phyloP scores from a whole-genome alignment of 495 filamentous ascomycete species.

The Sabuloglossum arenarium region DNA sequence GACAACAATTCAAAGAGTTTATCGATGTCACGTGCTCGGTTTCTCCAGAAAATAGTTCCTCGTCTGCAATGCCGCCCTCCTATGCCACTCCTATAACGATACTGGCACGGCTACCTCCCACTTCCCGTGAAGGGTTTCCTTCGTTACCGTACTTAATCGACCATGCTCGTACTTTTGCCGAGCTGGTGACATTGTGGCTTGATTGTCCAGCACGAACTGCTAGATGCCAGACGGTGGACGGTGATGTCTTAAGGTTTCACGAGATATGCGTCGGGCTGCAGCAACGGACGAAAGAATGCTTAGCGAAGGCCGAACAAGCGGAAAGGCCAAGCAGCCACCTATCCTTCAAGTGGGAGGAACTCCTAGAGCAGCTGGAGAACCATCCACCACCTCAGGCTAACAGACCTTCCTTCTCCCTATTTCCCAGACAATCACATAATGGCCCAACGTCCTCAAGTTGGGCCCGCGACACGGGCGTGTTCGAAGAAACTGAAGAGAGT shows the following conservation, averaged over 20 bases:
- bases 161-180: conserved; percentile 68
- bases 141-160: conserved; percentile 90
- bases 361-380: conserved; percentile 1
- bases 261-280: conserved; percentile 48
- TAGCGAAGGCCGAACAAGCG: conserved; percentile 38
- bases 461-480: not conserved
- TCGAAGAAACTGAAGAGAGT: not conserved
- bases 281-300: conserved; percentile 49
- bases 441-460: not conserved
- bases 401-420: not conserved
- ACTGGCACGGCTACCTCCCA: conserved; percentile 56
- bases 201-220: conserved; percentile 29
- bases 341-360: conserved; percentile 2
- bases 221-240: conserved; percentile 20
- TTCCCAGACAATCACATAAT: not conserved
- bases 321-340: not conserved
- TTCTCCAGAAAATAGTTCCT: conserved; percentile 35
- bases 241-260: conserved; percentile 53
- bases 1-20: conserved; percentile 64
- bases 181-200: conserved; percentile 77
- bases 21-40: conserved; percentile 75
- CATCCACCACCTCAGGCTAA: not conserved
- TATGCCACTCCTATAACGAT: conserved; percentile 91
- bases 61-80: conserved; percentile 50
- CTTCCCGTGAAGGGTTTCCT: conserved; percentile 82